A percentile compares a stretch with the other conserved stretches of the same genome.
These are phyloP conservation scores for Cadophora sp. DNA, from an alignment of 2,329 filamentous ascomycete genomes.

Conservation along the genomic window DNA sequence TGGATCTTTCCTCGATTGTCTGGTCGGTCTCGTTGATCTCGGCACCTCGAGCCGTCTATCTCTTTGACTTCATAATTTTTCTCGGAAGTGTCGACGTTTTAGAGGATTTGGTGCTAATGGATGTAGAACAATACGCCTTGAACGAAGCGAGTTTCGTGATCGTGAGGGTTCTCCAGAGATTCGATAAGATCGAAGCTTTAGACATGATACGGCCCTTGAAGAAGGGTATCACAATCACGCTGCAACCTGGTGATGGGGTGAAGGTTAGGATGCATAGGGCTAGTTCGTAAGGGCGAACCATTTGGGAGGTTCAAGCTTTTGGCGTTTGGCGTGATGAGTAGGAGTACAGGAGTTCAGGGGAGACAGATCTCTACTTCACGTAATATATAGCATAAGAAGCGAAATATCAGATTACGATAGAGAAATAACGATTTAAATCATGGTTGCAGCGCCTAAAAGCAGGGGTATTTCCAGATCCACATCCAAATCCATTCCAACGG, in stretches of 20 bases:
- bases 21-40: no score
- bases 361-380: neutral
- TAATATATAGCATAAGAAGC: neutral
- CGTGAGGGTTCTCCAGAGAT: slow-evolving; percentile 43
- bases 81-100: no score
- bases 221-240: slow-evolving; percentile 32
- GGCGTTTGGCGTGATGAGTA: no score
- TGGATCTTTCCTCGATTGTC: no score
- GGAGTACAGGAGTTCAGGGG: neutral
- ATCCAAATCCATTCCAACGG: neutral
- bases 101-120: no score
- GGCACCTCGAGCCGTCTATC: no score
- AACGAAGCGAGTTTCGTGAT: slow-evolving; percentile 43
- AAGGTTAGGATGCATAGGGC: slow-evolving; percentile 36
- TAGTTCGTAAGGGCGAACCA: slow-evolving; percentile 8
- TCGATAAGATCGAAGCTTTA: slow-evolving; percentile 36
- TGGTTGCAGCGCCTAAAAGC: slow-evolving; percentile 10
- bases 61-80: no score
- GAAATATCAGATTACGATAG: neutral
- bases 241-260: slow-evolving; percentile 34
- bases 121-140: slow-evolving; percentile 28
- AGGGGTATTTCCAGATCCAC: slow-evolving; percentile 2
- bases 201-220: slow-evolving; percentile 28
- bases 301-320: no score
- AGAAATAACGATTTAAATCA: neutral